These are phyloP conservation scores for Cucurbita moschata DNA, from an alignment of 306 rosid species.

Conservation along the genomic window DNA sequence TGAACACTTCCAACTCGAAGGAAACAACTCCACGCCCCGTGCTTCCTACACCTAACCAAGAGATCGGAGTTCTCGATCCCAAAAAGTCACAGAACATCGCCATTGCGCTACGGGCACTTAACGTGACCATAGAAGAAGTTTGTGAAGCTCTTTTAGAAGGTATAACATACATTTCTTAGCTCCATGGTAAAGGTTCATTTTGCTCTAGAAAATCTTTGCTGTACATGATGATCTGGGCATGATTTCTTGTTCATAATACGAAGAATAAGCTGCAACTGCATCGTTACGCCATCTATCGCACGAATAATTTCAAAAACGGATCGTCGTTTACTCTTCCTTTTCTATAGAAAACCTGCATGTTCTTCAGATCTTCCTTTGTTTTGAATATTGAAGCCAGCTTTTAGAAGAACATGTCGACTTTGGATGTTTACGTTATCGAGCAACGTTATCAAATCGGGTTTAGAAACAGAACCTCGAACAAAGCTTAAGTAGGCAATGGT, in stretches of 20 bases:
- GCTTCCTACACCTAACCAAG: slow-evolving; percentile 29
- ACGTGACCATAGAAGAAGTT: slow-evolving; percentile 77
- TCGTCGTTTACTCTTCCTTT: too few relatives aligned
- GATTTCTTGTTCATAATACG: neutral
- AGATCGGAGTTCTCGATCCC: slow-evolving; percentile 74
- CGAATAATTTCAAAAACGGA: neutral
- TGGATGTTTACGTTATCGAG: neutral
- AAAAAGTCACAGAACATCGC: slow-evolving; percentile 88
- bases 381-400: neutral
- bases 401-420: neutral
- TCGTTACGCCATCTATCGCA: too few relatives aligned
- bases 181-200: neutral
- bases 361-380: neutral
- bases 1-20: slow-evolving; percentile 35
- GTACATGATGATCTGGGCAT: neutral
- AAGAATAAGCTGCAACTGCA: neutral
- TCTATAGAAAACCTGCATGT: neutral
- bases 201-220: neutral
- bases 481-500: neutral
- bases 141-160: slow-evolving; percentile 87
- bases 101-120: slow-evolving; percentile 66
- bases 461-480: neutral
- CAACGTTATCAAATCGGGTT: neutral
- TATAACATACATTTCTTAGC: slow-evolving; percentile 2
- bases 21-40: slow-evolving; percentile 37